Evolutionary conservation across 2,329 filamentous ascomycete species (phyloP).

Genomic region (Gnomoniopsis sp.): DNA sequence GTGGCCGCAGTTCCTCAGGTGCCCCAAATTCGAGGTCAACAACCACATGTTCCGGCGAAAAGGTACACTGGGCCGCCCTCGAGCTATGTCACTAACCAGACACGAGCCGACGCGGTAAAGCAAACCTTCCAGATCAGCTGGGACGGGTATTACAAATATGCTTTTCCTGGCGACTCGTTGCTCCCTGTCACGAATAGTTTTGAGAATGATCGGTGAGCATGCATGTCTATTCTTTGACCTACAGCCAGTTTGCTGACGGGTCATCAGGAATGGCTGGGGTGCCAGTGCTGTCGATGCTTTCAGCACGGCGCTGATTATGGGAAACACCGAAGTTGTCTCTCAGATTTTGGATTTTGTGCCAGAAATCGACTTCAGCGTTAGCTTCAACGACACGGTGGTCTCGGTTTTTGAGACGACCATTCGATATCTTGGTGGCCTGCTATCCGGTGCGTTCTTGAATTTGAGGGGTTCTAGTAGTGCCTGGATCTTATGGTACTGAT

Average conservation of each 20-base stretch:
- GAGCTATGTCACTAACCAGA: constrained; percentile 29
- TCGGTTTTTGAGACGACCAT: constrained; percentile 91
- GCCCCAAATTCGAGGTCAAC: not conserved
- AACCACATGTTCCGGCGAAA: not conserved
- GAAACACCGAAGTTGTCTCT: constrained; percentile 61
- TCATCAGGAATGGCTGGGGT: constrained; percentile 73
- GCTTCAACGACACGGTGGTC: constrained; percentile 46
- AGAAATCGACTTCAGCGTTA: constrained; percentile 59
- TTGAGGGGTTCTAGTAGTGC: not conserved
- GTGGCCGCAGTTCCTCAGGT: constrained; percentile 16
- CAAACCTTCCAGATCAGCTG: constrained; percentile 68
- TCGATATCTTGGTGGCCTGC: constrained; percentile 75
- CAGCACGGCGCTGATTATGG: constrained; percentile 76
- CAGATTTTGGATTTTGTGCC: constrained; percentile 70
- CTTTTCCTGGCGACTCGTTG: constrained; percentile 75
- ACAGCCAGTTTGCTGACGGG: constrained; percentile 18
- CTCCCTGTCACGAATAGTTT: constrained; percentile 63
- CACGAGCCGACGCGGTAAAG: constrained; percentile 58
- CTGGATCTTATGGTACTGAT: not conserved
- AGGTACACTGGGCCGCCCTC: constrained; percentile 12
- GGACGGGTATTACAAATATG: constrained; percentile 70
- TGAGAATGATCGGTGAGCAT: constrained; percentile 64
- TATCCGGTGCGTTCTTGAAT: constrained; percentile 54
- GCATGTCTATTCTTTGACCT: not conserved
- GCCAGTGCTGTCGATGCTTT: constrained; percentile 79